Evolutionary conservation across 371 early-diverging fungal species (phyloP).

Genomic region (Cokeromyces recurvatus): DNA sequence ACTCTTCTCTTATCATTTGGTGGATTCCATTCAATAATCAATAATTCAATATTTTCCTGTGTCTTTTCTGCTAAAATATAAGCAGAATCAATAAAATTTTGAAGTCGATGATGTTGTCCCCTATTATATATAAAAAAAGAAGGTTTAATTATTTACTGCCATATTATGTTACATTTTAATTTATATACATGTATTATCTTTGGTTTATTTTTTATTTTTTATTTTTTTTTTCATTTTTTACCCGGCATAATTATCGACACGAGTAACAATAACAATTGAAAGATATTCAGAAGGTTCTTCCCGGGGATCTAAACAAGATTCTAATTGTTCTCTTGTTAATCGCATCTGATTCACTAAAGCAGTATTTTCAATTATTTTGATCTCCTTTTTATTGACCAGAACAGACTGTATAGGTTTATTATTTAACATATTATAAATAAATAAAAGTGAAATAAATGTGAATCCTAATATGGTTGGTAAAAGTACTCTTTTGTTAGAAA

Average conservation of each 20-base stretch:
- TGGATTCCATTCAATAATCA: conserved; percentile 47
- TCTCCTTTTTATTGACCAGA: background rate
- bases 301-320: conserved; percentile 13
- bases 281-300: conserved; percentile 18
- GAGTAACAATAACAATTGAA: conserved; percentile 28
- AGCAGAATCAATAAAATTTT: conserved; percentile 43
- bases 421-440: conserved; percentile 4
- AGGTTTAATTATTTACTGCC: no score
- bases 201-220: background rate
- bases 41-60: conserved; percentile 27
- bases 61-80: conserved; percentile 36
- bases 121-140: no score
- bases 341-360: conserved; percentile 11
- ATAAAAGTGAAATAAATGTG: conserved; percentile 2
- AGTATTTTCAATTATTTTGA: conserved; percentile 9
- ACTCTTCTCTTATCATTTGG: conserved; percentile 22
- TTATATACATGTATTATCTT: no score
- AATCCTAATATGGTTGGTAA: conserved; percentile 7
- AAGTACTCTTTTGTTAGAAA: conserved; percentile 3
- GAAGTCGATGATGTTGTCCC: conserved; percentile 34
- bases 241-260: conserved; percentile 31
- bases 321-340: conserved; percentile 14
- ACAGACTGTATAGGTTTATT: no score
- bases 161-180: no score
- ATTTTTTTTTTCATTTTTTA: background rate